Percentiles rank a stretch among this genome's conserved stretches.
phyloP scores from a whole-genome alignment of 2,329 filamentous ascomycete genomes.

The Aspergillus candidus region DNA sequence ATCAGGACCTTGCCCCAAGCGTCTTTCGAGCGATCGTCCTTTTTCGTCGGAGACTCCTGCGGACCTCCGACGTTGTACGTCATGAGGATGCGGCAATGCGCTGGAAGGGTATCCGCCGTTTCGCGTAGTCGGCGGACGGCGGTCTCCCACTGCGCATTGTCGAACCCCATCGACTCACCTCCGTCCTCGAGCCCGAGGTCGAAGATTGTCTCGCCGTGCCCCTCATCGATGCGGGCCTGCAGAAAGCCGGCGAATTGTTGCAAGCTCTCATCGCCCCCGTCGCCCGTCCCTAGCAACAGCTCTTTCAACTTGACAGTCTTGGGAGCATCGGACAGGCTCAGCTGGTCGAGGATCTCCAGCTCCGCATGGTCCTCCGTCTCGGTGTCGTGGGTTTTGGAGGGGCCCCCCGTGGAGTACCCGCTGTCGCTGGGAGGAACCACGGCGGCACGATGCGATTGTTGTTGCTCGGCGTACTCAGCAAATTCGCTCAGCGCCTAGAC shows the following conservation, averaged over 20 bases:
- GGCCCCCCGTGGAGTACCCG: conserved; percentile 34
- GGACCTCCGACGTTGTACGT: conserved; percentile 85
- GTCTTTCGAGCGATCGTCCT: conserved; percentile 59
- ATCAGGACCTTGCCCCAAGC: conserved; percentile 83
- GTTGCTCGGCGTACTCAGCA: conserved; percentile 93
- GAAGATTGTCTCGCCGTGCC: conserved; percentile 82
- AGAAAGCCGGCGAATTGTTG: conserved; percentile 61
- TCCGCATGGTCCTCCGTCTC: conserved; percentile 66
- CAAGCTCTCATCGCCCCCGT: conserved; percentile 54
- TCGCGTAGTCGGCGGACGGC: conserved; percentile 61
- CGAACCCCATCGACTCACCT: conserved; percentile 76
- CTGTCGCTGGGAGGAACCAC: conserved; percentile 38
- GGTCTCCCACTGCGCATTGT: conserved; percentile 65
- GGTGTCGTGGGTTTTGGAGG: conserved; percentile 30
- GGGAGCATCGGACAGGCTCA: conserved; percentile 65
- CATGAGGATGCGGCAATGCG: conserved; percentile 74
- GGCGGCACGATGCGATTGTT: conserved; percentile 57
- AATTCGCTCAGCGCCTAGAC: conserved; percentile 80
- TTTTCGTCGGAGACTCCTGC: conserved; percentile 61
- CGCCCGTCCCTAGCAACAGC: conserved; percentile 56
- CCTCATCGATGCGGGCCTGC: conserved; percentile 66
- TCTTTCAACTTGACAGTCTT: conserved; percentile 64
- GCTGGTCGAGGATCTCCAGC: conserved; percentile 78
- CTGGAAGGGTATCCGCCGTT: conserved; percentile 59
- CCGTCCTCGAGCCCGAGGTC: conserved; percentile 89